A percentile compares a stretch with the other conserved stretches of the same genome.
Conservation (phyloP, 306 rosid genomes). For the Malus fusca region DNA sequence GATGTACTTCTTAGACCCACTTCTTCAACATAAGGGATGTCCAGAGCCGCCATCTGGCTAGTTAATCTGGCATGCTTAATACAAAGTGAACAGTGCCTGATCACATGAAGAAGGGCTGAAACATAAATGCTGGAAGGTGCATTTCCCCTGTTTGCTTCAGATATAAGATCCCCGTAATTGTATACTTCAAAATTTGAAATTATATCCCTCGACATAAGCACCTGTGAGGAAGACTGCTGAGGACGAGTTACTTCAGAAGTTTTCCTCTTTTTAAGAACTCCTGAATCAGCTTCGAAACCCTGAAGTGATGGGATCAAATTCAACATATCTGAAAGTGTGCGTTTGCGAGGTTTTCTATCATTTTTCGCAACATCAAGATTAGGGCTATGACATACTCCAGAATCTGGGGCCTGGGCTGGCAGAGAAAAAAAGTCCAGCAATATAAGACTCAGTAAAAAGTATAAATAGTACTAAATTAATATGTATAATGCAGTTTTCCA, state of each 20-base stretch:
- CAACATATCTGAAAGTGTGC: conserved; percentile 73
- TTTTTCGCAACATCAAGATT: conserved; percentile 45
- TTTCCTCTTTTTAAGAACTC: conserved; percentile 57
- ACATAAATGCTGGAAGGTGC: conserved; percentile 82
- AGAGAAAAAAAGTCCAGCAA: conserved; percentile 31
- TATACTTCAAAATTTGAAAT: conserved; percentile 51
- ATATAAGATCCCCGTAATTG: conserved; percentile 68
- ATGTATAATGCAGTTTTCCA: conserved; percentile 4
- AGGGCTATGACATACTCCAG: conserved; percentile 31
- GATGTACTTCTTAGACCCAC: conserved; percentile 77
- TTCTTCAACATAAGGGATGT: conserved; percentile 90
- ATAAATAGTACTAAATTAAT: not conserved
- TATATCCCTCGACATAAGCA: conserved; percentile 37
- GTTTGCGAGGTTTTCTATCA: conserved; percentile 59
- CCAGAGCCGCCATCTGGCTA: conserved; percentile 92
- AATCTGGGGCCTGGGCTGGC: conserved; percentile 68
- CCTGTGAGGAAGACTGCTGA: conserved; percentile 42
- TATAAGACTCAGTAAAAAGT: conserved; percentile 3
- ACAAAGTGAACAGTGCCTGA: conserved; percentile 87
- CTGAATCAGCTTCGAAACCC: conserved; percentile 39
- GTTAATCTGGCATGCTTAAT: conserved; percentile 93
- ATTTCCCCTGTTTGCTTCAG: conserved; percentile 83
- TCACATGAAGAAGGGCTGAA: conserved; percentile 89
- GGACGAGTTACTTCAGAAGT: conserved; percentile 37
- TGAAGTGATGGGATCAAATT: conserved; percentile 78